Base-by-base conservation (phyloP, 768 basidiomycete species). In the Arthromyces matolae region DNA sequence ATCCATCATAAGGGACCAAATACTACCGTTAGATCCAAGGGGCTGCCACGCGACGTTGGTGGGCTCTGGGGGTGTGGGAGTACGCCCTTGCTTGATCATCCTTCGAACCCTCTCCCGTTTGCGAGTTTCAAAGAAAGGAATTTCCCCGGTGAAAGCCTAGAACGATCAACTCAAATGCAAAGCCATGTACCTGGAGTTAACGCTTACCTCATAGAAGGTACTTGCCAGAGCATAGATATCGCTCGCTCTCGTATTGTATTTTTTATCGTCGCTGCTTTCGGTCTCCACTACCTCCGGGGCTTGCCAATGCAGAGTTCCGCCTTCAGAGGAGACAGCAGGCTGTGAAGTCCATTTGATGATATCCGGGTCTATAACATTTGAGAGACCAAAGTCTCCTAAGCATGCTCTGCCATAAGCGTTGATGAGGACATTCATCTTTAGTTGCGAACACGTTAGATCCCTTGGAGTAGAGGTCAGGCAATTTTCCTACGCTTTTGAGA, bases 181-280 rank as follows among this genome's bases (percentile, higher is more conserved):
- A 22, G 4, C 12, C 6, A 12, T 5, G 1, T n/a, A n/a, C n/a
- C n/a, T n/a, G 37, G 5, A n/a, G 13, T 13, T 29, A 7, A 27
- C 8, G 13, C 5, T 16, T 8, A 54, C 52, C 41, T 54, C 49
- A 16, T 50, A 54, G 18, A 48, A 50, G 10, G 43, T 20, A 18
- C 39, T 44, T 25, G 58, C 45, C 51, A 59, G 64, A 16, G 64
- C 60, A 29, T 64, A 66, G 27, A 66, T 42, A 45, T 65, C 65
- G 18, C 59, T 64, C 4, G 51, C 54, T 23, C 58, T 61, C 23
- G 48, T 57, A 22, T 51, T 35, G 27, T 54, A 22, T 5, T 36
- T 35, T 36, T 44, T 42, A 8, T 39, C 44, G 31, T 9, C 24
- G 12, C 3, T 23, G 39, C 20, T 25, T 18, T 42, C 34, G 16